A percentile compares a stretch with the other conserved stretches of the same genome.
Conservation (phyloP, 495 filamentous ascomycete genomes). For the Neurospora sp. region DNA sequence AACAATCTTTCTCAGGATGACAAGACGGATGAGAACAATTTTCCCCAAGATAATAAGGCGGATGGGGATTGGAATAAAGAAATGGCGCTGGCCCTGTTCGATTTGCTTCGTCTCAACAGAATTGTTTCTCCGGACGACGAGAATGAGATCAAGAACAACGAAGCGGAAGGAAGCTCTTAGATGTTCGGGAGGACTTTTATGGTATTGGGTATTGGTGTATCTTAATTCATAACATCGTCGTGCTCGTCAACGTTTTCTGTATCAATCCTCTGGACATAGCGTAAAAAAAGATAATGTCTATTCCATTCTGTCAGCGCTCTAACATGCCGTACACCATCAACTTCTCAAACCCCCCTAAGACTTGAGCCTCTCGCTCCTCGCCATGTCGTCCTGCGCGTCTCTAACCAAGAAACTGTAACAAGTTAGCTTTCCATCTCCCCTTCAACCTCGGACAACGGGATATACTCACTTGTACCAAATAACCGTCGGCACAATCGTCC, state of each 20-base stretch:
- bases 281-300: background rate
- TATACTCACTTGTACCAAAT: constrained; percentile 87
- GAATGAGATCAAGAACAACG: background rate
- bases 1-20: background rate
- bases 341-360: constrained; percentile 4
- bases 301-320: background rate
- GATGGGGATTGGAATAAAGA: background rate
- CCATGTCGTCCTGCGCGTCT: constrained; percentile 67
- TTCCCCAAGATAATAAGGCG: too few species aligned
- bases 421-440: background rate
- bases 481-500: constrained; percentile 78
- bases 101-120: background rate
- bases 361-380: constrained; percentile 29
- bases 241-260: background rate
- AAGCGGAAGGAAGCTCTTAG: background rate
- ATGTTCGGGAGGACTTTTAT: background rate
- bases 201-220: background rate
- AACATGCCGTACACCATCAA: background rate
- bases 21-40: background rate
- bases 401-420: constrained; percentile 59
- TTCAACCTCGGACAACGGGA: background rate
- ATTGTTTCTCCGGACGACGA: background rate
- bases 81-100: background rate
- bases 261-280: background rate
- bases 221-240: background rate